A percentile compares a stretch with the other conserved stretches of the same genome.
phyloP scores from a whole-genome alignment of 2,329 filamentous ascomycete species.

The Knufia petricola region DNA sequence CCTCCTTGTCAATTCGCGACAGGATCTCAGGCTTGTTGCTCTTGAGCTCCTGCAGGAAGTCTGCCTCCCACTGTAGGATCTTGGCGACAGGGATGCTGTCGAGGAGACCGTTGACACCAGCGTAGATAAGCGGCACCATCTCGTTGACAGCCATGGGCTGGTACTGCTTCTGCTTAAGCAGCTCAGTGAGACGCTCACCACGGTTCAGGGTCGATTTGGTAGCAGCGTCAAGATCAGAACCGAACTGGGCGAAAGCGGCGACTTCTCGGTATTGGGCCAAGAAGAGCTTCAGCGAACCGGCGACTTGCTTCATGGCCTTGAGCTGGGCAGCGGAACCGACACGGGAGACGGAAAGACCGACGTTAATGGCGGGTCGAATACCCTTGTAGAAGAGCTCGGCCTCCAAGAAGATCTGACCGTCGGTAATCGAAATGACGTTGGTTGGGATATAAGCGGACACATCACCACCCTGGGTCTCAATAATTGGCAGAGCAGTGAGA shows the following conservation, averaged over 20 bases:
- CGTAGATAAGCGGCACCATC: slow-evolving; percentile 99
- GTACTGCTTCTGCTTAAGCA: slow-evolving; percentile 99
- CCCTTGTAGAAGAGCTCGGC: slow-evolving; percentile 99
- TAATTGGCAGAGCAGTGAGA: slow-evolving; percentile 91
- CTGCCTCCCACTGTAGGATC: slow-evolving; percentile 87
- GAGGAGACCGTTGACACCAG: slow-evolving; percentile 95
- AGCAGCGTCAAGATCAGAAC: slow-evolving; percentile 96
- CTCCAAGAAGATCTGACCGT: slow-evolving; percentile 99
- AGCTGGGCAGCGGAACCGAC: slow-evolving; percentile 99
- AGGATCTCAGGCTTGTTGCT: slow-evolving; percentile 79
- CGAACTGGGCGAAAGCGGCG: slow-evolving; percentile 98
- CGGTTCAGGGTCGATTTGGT: slow-evolving; percentile 97
- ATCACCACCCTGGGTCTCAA: slow-evolving; percentile 99
- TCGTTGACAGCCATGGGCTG: slow-evolving; percentile 96
- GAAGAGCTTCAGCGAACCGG: slow-evolving; percentile 99
- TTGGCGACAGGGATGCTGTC: slow-evolving; percentile 81
- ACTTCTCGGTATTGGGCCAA: slow-evolving; percentile 99
- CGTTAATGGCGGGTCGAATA: slow-evolving; percentile 99
- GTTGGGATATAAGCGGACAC: slow-evolving; percentile 99
- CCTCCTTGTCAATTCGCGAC: slow-evolving; percentile 86
- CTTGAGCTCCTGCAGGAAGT: slow-evolving; percentile 88
- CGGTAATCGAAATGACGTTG: slow-evolving; percentile 99
- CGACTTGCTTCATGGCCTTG: slow-evolving; percentile 99
- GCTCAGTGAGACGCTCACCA: slow-evolving; percentile 98
- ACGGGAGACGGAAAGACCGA: slow-evolving; percentile 99